These are phyloP conservation scores for Castanea mollissima DNA, from an alignment of 306 rosid species.

Conservation along the genomic window DNA sequence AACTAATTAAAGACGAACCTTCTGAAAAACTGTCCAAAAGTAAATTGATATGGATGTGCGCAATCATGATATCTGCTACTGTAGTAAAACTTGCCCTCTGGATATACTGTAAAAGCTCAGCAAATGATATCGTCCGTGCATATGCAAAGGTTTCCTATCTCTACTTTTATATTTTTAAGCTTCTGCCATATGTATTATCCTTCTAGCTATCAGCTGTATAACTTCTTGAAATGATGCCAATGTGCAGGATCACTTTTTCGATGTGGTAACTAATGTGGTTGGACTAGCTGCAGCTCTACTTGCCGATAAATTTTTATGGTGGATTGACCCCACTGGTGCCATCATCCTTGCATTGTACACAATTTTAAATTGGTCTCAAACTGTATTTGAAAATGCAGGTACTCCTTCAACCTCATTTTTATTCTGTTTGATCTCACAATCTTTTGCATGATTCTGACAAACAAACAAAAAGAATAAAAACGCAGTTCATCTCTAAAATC, in stretches of 20 bases:
- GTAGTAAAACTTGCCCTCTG: slow-evolving; percentile 78
- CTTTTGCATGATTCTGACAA: not conserved
- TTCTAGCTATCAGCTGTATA: not conserved
- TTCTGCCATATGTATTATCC: not conserved
- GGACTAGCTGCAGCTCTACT: slow-evolving; percentile 88
- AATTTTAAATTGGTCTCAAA: slow-evolving; percentile 82
- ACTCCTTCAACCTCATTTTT: not conserved
- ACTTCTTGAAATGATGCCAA: slow-evolving; percentile 6
- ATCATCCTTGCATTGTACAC: slow-evolving; percentile 88
- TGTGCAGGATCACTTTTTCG: slow-evolving; percentile 92
- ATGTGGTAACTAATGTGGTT: slow-evolving; percentile 83
- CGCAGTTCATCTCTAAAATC: not conserved
- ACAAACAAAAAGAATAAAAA: not conserved
- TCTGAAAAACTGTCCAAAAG: slow-evolving; percentile 49
- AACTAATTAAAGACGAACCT: slow-evolving; percentile 44
- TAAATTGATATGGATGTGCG: slow-evolving; percentile 63
- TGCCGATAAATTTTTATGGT: slow-evolving; percentile 81
- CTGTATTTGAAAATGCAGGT: slow-evolving; percentile 96
- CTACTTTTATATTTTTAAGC: not conserved
- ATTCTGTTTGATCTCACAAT: not conserved
- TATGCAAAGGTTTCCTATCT: slow-evolving; percentile 62
- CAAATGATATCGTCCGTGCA: slow-evolving; percentile 84
- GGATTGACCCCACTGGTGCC: slow-evolving; percentile 95
- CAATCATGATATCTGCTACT: slow-evolving; percentile 77
- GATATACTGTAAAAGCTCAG: slow-evolving; percentile 80